phyloP scores from a whole-genome alignment of 1,139 yeast genomes.

The Lodderomyces elongisporus region DNA sequence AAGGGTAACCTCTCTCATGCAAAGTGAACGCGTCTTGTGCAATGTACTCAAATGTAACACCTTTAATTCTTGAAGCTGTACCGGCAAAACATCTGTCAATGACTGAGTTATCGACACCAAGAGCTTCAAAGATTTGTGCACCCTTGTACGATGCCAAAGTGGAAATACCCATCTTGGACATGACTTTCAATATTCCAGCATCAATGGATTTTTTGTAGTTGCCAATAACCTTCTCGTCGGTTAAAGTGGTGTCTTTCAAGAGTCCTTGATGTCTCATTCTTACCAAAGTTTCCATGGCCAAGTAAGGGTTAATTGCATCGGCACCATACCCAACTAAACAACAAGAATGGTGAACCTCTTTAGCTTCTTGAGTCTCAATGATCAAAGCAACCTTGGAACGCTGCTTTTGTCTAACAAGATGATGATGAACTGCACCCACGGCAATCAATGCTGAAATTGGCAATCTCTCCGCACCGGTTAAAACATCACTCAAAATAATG shows the following conservation, averaged over 20 bases:
- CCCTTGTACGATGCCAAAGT: constrained; percentile 97
- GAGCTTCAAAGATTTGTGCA: constrained; percentile 96
- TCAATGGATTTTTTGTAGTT: constrained; percentile 83
- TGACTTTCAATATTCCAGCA: constrained; percentile 89
- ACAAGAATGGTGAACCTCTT: constrained; percentile 95
- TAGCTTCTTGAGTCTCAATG: constrained; percentile 93
- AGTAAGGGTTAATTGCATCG: constrained; percentile 90
- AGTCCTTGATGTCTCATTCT: constrained; percentile 82
- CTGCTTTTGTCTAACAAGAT: constrained; percentile 90
- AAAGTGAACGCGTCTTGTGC: constrained; percentile 94
- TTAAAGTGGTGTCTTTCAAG: constrained; percentile 51
- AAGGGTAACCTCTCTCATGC: constrained; percentile 89
- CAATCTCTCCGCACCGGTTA: constrained; percentile 55
- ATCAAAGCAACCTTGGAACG: constrained; percentile 92
- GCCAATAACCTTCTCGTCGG: constrained; percentile 55
- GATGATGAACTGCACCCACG: constrained; percentile 96
- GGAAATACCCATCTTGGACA: constrained; percentile 99
- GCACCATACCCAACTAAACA: constrained; percentile 96
- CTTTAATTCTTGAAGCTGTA: constrained; percentile 94
- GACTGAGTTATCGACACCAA: constrained; percentile 93
- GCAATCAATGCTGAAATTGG: constrained; percentile 90
- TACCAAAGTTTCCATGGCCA: constrained; percentile 83
- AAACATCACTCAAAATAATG: constrained; percentile 70
- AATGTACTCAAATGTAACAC: constrained; percentile 90
- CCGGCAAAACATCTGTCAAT: constrained; percentile 96